These are phyloP conservation scores for Kwoniella sp. DNA, from an alignment of 768 basidiomycete genomes.

Conservation along the genomic window DNA sequence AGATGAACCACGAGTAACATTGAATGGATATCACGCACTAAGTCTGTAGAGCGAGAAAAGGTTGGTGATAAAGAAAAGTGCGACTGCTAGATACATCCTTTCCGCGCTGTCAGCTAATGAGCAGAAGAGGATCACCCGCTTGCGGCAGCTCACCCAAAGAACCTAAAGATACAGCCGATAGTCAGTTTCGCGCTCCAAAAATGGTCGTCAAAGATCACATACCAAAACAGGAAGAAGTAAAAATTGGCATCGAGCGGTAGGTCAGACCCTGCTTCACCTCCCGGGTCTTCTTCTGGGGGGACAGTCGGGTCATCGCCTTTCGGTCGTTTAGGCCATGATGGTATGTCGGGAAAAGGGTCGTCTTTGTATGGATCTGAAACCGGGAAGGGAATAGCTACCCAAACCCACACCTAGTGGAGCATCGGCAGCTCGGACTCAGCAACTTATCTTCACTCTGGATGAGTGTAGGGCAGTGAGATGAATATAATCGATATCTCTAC, in stretches of 20 bases:
- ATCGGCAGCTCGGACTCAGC: too few species aligned
- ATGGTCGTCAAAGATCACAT: constrained; percentile 2
- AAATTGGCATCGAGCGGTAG: constrained; percentile 58
- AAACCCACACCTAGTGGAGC: constrained; percentile 59
- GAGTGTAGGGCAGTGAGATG: too few species aligned
- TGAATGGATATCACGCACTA: too few species aligned
- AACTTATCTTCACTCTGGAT: too few species aligned
- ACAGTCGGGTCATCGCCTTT: constrained; percentile 15
- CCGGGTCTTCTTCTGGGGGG: not conserved
- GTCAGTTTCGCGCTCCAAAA: not conserved
- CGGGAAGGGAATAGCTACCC: constrained; percentile 58
- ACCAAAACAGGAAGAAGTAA: constrained; percentile 57
- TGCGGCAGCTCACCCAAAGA: constrained; percentile 32
- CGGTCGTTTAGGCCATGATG: constrained; percentile 32
- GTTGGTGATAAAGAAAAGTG: constrained; percentile 58
- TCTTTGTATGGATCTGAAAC: constrained; percentile 55
- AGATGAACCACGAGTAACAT: too few species aligned
- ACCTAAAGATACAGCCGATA: constrained; percentile 9
- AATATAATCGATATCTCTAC: constrained; percentile 16
- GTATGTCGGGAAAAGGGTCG: constrained; percentile 54
- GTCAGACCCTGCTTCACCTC: constrained; percentile 13
- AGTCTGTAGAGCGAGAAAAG: constrained; percentile 58
- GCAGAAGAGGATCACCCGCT: not conserved
- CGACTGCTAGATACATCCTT: constrained; percentile 58
- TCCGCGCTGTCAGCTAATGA: constrained; percentile 5